These are phyloP conservation scores for Telfairia occidentalis DNA, from an alignment of 331 rosid species.

Conservation along the genomic window DNA sequence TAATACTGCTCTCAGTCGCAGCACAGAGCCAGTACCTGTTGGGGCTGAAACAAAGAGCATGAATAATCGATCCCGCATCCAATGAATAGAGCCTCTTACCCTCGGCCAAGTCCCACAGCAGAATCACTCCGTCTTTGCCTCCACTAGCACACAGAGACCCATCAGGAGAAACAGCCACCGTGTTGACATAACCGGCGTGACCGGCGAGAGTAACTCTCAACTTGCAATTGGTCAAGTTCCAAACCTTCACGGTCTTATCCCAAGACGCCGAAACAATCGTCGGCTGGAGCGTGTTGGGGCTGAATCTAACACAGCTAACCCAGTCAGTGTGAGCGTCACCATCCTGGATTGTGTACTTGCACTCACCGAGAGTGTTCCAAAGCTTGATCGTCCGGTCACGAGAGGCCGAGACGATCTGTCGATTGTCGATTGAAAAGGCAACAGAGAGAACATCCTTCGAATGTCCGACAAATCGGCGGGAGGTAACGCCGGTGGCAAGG, in stretches of 20 bases:
- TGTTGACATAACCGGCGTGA: slow-evolving; percentile 71
- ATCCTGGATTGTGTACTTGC: slow-evolving; percentile 84
- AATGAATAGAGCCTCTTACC: slow-evolving; percentile 79
- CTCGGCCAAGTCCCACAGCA: slow-evolving; percentile 95
- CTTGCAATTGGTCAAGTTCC: slow-evolving; percentile 85
- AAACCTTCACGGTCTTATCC: slow-evolving; percentile 76
- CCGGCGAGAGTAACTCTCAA: slow-evolving; percentile 61
- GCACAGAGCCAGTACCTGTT: slow-evolving; percentile 98
- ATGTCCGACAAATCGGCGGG: slow-evolving; percentile 89
- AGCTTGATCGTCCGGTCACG: slow-evolving; percentile 97
- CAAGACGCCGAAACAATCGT: slow-evolving; percentile 89
- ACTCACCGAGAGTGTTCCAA: slow-evolving; percentile 95
- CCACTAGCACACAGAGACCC: slow-evolving; percentile 92
- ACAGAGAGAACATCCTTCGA: slow-evolving; percentile 91
- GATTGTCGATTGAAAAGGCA: slow-evolving; percentile 88
- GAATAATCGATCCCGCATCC: slow-evolving; percentile 79
- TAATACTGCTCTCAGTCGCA: slow-evolving; percentile 81
- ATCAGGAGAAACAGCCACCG: slow-evolving; percentile 89
- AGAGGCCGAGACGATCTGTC: slow-evolving; percentile 95
- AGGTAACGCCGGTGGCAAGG: slow-evolving; percentile 59
- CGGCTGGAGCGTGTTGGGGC: slow-evolving; percentile 61
- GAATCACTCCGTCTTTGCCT: slow-evolving; percentile 78
- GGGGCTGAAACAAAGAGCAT: slow-evolving; percentile 85
- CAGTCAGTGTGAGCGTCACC: slow-evolving; percentile 69
- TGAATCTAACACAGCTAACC: slow-evolving; percentile 84